phyloP scores from a whole-genome alignment of 345 rosid genomes.

The Citrus cavaleriei region DNA sequence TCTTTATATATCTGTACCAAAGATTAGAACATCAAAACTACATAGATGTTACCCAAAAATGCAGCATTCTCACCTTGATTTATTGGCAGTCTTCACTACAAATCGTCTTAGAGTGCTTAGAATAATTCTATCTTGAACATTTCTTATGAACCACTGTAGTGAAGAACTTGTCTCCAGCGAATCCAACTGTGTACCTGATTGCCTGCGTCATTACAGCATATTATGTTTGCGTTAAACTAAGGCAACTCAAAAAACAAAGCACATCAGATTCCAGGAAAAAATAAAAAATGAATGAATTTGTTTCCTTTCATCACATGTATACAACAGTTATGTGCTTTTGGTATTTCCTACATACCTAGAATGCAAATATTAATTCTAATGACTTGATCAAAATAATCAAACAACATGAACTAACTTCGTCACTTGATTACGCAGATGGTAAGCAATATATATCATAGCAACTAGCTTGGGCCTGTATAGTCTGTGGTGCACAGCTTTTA shows the following conservation, averaged over 20 bases:
- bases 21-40: background rate
- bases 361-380: background rate
- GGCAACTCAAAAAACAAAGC: background rate
- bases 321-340: background rate
- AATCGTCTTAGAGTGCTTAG: slow-evolving; percentile 55
- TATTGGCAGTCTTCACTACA: slow-evolving; percentile 48
- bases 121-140: slow-evolving; percentile 66
- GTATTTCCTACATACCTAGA: background rate
- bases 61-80: slow-evolving; percentile 48
- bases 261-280: background rate
- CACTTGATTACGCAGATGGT: background rate
- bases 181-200: slow-evolving; percentile 33
- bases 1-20: background rate
- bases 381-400: background rate
- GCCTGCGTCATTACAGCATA: slow-evolving; percentile 42
- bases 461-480: background rate
- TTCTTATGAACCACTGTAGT: slow-evolving; percentile 61
- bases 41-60: background rate
- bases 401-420: background rate
- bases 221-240: background rate
- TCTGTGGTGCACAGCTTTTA: background rate
- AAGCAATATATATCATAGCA: background rate
- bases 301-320: background rate
- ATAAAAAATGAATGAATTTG: background rate
- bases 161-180: slow-evolving; percentile 45